Base-by-base conservation (phyloP, 1,139 yeast genomes). In the Diutina catenulata region DNA sequence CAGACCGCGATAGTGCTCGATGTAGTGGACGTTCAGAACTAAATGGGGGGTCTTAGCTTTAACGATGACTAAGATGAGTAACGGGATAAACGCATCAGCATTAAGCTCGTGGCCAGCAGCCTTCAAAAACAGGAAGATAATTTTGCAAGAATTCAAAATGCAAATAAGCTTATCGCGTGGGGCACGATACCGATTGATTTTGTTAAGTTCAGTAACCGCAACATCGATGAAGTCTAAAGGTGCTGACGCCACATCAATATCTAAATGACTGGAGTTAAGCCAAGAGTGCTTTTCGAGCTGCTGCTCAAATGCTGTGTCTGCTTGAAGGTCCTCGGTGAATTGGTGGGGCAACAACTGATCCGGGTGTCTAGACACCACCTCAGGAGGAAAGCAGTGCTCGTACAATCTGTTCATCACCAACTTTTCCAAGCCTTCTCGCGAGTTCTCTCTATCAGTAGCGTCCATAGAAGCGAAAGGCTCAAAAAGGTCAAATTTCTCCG, bases 121-220 rank as follows among this genome's bases (percentile, higher is more conserved):
- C 46, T 87, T 76, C 40, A 93, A 70, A 40, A 84, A 67, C 14
- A 95, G 94, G 63, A 87, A 87, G 7, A 93, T 80, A 13, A 91
- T 88, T 55, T 91, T 91, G 54, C 97, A 88, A 41, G 93, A 78
- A 58, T 93, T 93, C 43, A 93, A 64, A 7, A 91, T 68, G 54
- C 98, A 91, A 36, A 91, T 86, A 44, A 87, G 79, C 52, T 93
- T 93, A 52, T 93, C 98, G 40, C 98, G 67, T 9, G 98, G 98
- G 0, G 97, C 93, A 49, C 94, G 72, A 55, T 81, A 93, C 40
- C 74, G 70, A 54, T 83, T 82, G 50, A 91, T 76, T 49, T 86
- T 87, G 45, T 68, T 64, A 38, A 93, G 64, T 55, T 93, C 88
- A 5, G 56, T 67, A 1, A 78, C 70, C 0, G 97, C 94, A 42